phyloP scores from a whole-genome alignment of 2,329 filamentous ascomycete species.

The Fusarium buharicum region DNA sequence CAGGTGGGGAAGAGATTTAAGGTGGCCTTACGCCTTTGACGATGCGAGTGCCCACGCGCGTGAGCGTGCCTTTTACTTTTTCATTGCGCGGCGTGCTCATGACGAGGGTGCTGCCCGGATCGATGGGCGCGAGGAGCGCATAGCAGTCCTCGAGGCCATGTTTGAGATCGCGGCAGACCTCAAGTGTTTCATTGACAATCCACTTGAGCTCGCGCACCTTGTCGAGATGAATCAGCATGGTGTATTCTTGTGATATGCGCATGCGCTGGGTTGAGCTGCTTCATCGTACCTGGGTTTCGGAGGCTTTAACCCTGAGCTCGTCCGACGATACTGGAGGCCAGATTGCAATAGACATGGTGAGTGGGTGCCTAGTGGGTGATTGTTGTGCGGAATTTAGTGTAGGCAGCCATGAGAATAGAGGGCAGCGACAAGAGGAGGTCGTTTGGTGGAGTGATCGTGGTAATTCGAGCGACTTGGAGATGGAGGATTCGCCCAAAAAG shows the following conservation, averaged over 20 bases:
- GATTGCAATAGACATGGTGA: slow-evolving; percentile 67
- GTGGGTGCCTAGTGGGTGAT: slow-evolving; percentile 20
- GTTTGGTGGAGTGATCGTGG: slow-evolving; percentile 10
- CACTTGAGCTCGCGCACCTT: slow-evolving; percentile 65
- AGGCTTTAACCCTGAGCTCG: slow-evolving; percentile 62
- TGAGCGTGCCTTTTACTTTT: slow-evolving; percentile 90
- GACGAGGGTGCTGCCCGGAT: slow-evolving; percentile 88
- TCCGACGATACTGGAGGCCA: slow-evolving; percentile 65
- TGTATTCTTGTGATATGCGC: not conserved
- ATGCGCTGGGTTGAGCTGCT: not conserved
- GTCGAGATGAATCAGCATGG: slow-evolving; percentile 45
- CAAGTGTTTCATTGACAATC: slow-evolving; percentile 62
- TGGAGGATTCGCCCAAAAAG: slow-evolving; percentile 29
- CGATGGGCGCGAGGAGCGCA: slow-evolving; percentile 82
- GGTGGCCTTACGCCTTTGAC: slow-evolving; percentile 79
- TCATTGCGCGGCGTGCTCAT: slow-evolving; percentile 89
- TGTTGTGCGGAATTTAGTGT: slow-evolving; percentile 3
- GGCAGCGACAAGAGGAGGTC: not conserved
- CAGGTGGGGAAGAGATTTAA: slow-evolving; percentile 34
- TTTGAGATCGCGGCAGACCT: slow-evolving; percentile 62
- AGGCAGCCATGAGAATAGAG: slow-evolving; percentile 41
- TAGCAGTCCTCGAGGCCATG: slow-evolving; percentile 88
- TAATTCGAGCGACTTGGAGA: slow-evolving; percentile 22
- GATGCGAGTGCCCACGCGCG: slow-evolving; percentile 87
- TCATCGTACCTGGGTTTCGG: slow-evolving; percentile 61